phyloP scores from a whole-genome alignment of 2,329 filamentous ascomycete species.

The Fusarium torreyae region DNA sequence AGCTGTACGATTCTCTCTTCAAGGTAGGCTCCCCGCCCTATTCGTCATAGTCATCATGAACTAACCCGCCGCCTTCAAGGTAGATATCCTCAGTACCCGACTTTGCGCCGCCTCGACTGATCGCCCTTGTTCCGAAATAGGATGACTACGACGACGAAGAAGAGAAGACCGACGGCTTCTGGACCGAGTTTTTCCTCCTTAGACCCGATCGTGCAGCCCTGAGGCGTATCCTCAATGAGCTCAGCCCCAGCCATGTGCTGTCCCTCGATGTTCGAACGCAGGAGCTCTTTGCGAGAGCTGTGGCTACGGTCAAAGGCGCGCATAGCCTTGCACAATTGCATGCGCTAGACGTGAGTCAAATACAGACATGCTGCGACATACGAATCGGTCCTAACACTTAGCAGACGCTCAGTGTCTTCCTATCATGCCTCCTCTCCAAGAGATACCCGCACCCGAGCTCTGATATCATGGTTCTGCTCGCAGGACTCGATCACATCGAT shows the following conservation, averaged over 20 bases:
- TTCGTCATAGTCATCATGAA: slow-evolving; percentile 39
- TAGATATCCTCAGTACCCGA: slow-evolving; percentile 44
- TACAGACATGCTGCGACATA: slow-evolving; percentile 55
- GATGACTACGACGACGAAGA: slow-evolving; percentile 75
- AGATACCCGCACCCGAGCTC: slow-evolving; percentile 96
- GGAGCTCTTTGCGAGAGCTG: slow-evolving; percentile 82
- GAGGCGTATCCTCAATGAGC: slow-evolving; percentile 76
- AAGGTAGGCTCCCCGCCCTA: slow-evolving; percentile 62
- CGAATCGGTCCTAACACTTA: slow-evolving; percentile 23
- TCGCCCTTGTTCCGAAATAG: slow-evolving; percentile 55
- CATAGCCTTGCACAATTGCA: slow-evolving; percentile 77
- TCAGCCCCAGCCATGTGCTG: slow-evolving; percentile 82
- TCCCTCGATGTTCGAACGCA: slow-evolving; percentile 83
- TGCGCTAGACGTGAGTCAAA: slow-evolving; percentile 83
- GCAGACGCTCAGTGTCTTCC: slow-evolving; percentile 90
- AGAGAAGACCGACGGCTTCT: slow-evolving; percentile 90
- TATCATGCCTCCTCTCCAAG: slow-evolving; percentile 86
- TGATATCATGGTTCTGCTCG: slow-evolving; percentile 91
- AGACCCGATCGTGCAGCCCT: slow-evolving; percentile 82
- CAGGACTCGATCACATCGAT: slow-evolving; percentile 91
- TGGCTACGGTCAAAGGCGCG: slow-evolving; percentile 76
- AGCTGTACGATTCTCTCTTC: slow-evolving; percentile 90
- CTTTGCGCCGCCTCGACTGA: slow-evolving; percentile 51
- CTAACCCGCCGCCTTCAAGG: slow-evolving; percentile 45
- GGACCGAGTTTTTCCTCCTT: slow-evolving; percentile 95